These are phyloP conservation scores for Torulaspora maleeae DNA, from an alignment of 805 yeast genomes.

Conservation along the genomic window DNA sequence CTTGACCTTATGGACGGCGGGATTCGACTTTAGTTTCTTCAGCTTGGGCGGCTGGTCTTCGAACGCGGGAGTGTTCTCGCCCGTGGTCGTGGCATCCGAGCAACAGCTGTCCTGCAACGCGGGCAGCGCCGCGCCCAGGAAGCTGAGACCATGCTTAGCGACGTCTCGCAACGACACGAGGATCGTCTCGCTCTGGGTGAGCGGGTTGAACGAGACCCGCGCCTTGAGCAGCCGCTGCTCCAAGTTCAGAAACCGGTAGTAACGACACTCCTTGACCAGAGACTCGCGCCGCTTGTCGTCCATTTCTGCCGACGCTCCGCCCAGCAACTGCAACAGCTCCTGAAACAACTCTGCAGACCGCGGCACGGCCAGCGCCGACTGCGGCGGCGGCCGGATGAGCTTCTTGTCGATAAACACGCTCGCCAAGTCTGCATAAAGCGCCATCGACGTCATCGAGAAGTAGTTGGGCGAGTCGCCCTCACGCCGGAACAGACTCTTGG, in stretches of 20 bases:
- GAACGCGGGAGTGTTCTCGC: not conserved
- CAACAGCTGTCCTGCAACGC: slow-evolving; percentile 1
- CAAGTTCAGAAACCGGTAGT: slow-evolving; percentile 68
- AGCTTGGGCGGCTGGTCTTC: slow-evolving; percentile 14
- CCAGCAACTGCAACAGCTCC: slow-evolving; percentile 50
- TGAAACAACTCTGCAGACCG: slow-evolving; percentile 52
- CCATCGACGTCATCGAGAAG: slow-evolving; percentile 58
- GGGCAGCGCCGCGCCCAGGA: slow-evolving; percentile 1
- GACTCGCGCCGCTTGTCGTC: slow-evolving; percentile 53
- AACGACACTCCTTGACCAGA: slow-evolving; percentile 65
- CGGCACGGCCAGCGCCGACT: slow-evolving; percentile 48
- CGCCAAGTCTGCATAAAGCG: slow-evolving; percentile 49
- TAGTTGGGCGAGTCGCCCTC: slow-evolving; percentile 77
- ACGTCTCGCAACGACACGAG: slow-evolving; percentile 47
- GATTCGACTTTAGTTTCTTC: slow-evolving; percentile 14
- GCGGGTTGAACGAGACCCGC: slow-evolving; percentile 49
- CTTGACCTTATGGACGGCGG: slow-evolving; percentile 8
- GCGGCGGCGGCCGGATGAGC: slow-evolving; percentile 74
- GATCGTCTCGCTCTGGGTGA: slow-evolving; percentile 51
- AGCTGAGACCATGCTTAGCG: slow-evolving; percentile 36
- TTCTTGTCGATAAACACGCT: slow-evolving; percentile 37
- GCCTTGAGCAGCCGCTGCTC: slow-evolving; percentile 66
- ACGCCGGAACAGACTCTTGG: slow-evolving; percentile 47
- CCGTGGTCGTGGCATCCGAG: not conserved
- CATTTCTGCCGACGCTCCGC: slow-evolving; percentile 50